phyloP scores from a whole-genome alignment of 2,329 filamentous ascomycete species.

The Aureobasidium subglaciale region DNA sequence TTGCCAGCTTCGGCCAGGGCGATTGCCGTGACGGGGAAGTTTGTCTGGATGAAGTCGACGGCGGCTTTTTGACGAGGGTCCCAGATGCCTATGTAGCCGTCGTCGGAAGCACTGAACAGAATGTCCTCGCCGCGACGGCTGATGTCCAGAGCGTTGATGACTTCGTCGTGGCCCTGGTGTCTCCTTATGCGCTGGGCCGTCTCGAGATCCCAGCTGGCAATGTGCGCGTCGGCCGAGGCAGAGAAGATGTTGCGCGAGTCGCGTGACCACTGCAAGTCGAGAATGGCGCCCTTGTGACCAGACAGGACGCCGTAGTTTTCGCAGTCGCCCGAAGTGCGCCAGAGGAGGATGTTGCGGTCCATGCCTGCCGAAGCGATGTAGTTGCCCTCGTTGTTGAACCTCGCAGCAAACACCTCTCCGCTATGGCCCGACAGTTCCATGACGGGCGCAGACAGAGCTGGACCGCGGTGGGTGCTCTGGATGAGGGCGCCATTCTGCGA shows the following conservation, averaged over 20 bases:
- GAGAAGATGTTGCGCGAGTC: constrained; percentile 88
- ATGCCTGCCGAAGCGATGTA: constrained; percentile 91
- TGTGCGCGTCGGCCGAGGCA: constrained; percentile 84
- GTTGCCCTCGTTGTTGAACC: constrained; percentile 82
- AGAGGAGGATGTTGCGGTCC: constrained; percentile 88
- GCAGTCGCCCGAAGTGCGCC: constrained; percentile 86
- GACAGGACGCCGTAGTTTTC: constrained; percentile 87
- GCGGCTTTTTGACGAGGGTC: constrained; percentile 87
- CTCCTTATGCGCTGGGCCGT: constrained; percentile 86
- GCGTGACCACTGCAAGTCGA: constrained; percentile 94
- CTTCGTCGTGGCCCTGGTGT: constrained; percentile 87
- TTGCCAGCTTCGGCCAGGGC: constrained; percentile 91
- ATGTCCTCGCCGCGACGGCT: constrained; percentile 86
- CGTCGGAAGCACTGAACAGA: constrained; percentile 84
- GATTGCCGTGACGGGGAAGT: constrained; percentile 86
- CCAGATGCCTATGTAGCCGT: constrained; percentile 92
- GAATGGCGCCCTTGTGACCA: constrained; percentile 82
- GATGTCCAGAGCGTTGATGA: constrained; percentile 88
- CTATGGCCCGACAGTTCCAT: constrained; percentile 78
- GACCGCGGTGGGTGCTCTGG: constrained; percentile 65
- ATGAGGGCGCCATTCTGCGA: constrained; percentile 56
- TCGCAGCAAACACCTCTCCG: constrained; percentile 82
- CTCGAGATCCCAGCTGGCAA: constrained; percentile 92
- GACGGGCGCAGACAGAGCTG: constrained; percentile 77
- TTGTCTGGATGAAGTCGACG: constrained; percentile 78